These are phyloP conservation scores for Ceratobasidium sp. DNA, from an alignment of 1,284 basidiomycete genomes.

Conservation along the genomic window DNA sequence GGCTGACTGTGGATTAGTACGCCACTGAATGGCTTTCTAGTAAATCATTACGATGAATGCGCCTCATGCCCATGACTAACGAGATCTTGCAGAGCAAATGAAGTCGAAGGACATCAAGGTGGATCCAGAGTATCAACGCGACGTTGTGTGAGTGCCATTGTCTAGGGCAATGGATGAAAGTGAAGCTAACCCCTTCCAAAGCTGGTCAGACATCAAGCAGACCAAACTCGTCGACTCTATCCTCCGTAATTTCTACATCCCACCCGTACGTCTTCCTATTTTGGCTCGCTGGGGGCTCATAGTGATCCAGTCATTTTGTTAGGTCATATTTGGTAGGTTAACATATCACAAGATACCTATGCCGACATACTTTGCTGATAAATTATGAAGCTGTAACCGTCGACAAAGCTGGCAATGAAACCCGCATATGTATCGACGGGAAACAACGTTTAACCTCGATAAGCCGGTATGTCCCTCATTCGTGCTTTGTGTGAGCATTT, in stretches of 20 bases:
- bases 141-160: conserved; percentile 26
- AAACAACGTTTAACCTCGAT: conserved; percentile 47
- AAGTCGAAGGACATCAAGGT: conserved; percentile 24
- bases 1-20: conserved; percentile 11
- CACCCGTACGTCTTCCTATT: conserved; percentile 22
- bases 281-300: not conserved
- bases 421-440: conserved; percentile 46
- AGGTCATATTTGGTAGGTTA: conserved; percentile 45
- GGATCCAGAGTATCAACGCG: conserved; percentile 33
- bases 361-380: not conserved
- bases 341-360: not conserved
- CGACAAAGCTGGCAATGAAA: conserved; percentile 41
- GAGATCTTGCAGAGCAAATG: conserved; percentile 1
- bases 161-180: not conserved
- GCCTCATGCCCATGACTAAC: not conserved
- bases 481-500: not conserved
- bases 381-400: conserved; percentile 32
- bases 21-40: conserved; percentile 19
- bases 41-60: not conserved
- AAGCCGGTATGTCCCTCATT: conserved; percentile 23
- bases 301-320: not conserved
- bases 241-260: conserved; percentile 45
- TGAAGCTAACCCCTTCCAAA: not conserved
- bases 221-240: conserved; percentile 45
- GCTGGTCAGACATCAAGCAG: conserved; percentile 45